phyloP scores from a whole-genome alignment of 257 asterid species.

The Solanum bulbocastanum region DNA sequence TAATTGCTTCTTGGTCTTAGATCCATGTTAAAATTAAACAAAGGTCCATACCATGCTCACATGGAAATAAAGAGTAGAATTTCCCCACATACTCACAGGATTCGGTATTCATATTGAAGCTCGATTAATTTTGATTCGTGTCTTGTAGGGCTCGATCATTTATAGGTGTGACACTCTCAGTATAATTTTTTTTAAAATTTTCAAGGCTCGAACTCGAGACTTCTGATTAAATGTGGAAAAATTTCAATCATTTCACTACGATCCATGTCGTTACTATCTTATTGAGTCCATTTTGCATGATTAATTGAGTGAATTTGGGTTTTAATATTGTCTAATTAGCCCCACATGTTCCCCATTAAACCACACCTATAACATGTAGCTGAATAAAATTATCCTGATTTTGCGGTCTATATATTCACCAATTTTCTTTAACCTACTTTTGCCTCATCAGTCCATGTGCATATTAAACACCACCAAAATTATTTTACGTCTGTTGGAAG shows the following conservation, averaged over 20 bases:
- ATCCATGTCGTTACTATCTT: no score
- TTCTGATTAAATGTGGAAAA: rapidly evolving
- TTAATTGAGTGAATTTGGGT: not conserved
- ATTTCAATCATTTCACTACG: not conserved
- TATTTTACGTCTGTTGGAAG: not conserved
- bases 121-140: not conserved
- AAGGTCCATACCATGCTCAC: not conserved
- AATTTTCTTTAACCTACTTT: not conserved
- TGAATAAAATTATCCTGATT: not conserved
- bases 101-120: not conserved
- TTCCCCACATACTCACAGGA: not conserved
- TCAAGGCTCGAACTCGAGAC: rapidly evolving
- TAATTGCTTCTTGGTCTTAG: not conserved
- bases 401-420: not conserved
- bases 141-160: not conserved
- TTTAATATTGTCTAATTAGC: not conserved
- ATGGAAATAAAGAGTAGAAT: not conserved
- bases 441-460: not conserved
- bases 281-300: not conserved
- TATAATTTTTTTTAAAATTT: not conserved
- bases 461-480: not conserved
- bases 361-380: not conserved
- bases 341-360: not conserved
- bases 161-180: no score
- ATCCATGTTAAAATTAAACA: not conserved